Evolutionary conservation across 768 basidiomycete species (phyloP).

Genomic region (Lactifluus piperatus): DNA sequence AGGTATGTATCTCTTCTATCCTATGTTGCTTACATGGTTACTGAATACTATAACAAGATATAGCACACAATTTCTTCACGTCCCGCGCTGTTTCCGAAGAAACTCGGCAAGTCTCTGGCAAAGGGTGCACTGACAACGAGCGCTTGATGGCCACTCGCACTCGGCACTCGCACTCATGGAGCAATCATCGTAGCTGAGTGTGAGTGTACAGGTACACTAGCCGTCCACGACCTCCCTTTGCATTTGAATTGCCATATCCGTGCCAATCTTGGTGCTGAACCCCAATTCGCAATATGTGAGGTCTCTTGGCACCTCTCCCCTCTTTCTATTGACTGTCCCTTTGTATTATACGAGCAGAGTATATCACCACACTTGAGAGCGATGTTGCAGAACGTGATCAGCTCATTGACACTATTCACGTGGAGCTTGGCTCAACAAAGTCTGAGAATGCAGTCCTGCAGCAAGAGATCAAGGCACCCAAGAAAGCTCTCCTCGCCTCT

Average conservation of each 20-base stretch:
- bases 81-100: too few relatives aligned
- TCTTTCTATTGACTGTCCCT: not conserved
- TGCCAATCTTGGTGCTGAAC: conserved; percentile 36
- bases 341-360: conserved; percentile 44
- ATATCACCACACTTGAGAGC: conserved; percentile 88
- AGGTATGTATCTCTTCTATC: too few relatives aligned
- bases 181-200: conserved; percentile 63
- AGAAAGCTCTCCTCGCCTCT: conserved; percentile 64
- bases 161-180: conserved; percentile 38
- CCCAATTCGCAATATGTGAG: conserved; percentile 48
- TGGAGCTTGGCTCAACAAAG: conserved; percentile 70
- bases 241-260: conserved; percentile 43
- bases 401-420: conserved; percentile 78
- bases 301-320: conserved; percentile 23
- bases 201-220: conserved; percentile 61
- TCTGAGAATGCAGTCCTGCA: conserved; percentile 79
- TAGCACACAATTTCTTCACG: too few relatives aligned
- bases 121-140: too few relatives aligned
- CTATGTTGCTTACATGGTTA: too few relatives aligned
- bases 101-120: too few relatives aligned
- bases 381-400: conserved; percentile 90
- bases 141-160: conserved; percentile 72
- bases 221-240: conserved; percentile 60
- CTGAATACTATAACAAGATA: too few relatives aligned
- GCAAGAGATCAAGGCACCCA: conserved; percentile 66